Evolutionary conservation across 2,329 filamentous ascomycete genomes (phyloP).

Genomic region (Lasiodiplodia sp.): DNA sequence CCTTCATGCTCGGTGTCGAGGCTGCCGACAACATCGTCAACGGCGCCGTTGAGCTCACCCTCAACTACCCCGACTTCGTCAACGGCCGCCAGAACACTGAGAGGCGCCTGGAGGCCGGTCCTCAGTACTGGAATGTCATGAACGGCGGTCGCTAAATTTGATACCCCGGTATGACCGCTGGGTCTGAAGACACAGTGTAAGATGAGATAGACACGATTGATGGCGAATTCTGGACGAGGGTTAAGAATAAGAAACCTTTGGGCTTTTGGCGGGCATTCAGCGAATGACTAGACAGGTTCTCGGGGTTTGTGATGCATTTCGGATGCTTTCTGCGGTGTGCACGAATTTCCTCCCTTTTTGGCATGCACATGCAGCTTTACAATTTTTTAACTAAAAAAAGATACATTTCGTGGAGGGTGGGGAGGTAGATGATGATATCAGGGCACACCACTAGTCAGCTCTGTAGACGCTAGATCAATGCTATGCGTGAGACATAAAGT

Average conservation of each 20-base stretch:
- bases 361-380: constrained; percentile 25
- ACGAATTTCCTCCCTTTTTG: constrained; percentile 24
- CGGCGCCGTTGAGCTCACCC: constrained; percentile 87
- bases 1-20: constrained; percentile 96
- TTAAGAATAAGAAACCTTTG: constrained; percentile 25
- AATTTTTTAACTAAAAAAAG: constrained; percentile 29
- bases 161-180: constrained; percentile 24
- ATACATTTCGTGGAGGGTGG: constrained; percentile 12
- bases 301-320: constrained; percentile 28
- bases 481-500: constrained; percentile 18
- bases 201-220: constrained; percentile 16
- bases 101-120: constrained; percentile 67
- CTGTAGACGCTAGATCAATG: constrained; percentile 26
- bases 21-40: constrained; percentile 89
- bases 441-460: constrained; percentile 10
- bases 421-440: constrained; percentile 22
- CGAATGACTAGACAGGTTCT: constrained; percentile 23
- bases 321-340: constrained; percentile 23
- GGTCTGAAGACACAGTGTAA: constrained; percentile 12
- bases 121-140: constrained; percentile 58
- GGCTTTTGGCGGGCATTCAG: constrained; percentile 21
- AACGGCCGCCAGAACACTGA: constrained; percentile 76
- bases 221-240: constrained; percentile 25
- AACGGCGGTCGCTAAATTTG: constrained; percentile 24
- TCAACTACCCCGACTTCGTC: constrained; percentile 97